Percentiles rank a stretch among this genome's conserved stretches.
These are phyloP conservation scores for Hawksworthiomyces lignivorus DNA, from an alignment of 2,329 filamentous ascomycete species.

Conservation along the genomic window DNA sequence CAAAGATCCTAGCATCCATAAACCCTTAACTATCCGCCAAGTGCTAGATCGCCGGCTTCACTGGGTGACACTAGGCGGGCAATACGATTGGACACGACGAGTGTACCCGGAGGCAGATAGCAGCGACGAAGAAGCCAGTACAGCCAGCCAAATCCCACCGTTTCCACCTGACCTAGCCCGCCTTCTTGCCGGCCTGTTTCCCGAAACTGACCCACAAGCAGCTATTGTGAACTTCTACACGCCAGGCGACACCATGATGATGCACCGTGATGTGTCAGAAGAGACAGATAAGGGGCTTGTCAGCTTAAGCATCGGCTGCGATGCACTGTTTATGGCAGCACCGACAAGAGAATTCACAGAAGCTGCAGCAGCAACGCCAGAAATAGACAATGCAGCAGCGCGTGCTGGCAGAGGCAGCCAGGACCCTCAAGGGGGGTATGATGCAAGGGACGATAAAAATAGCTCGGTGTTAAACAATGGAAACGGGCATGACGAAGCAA, in stretches of 20 bases:
- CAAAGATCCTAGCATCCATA: constrained; percentile 67
- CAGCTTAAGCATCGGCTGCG: constrained; percentile 83
- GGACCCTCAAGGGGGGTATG: not conserved
- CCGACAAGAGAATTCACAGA: constrained; percentile 32
- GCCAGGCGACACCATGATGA: constrained; percentile 81
- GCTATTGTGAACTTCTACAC: constrained; percentile 93
- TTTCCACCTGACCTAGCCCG: constrained; percentile 68
- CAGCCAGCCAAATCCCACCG: constrained; percentile 42
- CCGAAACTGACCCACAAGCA: constrained; percentile 70
- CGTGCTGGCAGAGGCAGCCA: too few species aligned
- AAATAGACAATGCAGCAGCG: too few species aligned
- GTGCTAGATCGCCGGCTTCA: constrained; percentile 74
- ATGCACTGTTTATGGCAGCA: constrained; percentile 79
- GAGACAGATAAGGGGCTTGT: constrained; percentile 69
- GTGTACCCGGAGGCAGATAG: constrained; percentile 52
- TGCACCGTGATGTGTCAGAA: constrained; percentile 92
- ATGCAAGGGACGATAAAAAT: too few species aligned
- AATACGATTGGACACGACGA: constrained; percentile 93
- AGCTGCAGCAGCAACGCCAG: not conserved
- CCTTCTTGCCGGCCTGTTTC: constrained; percentile 65
- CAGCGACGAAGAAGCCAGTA: constrained; percentile 22
- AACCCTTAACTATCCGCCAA: constrained; percentile 59
- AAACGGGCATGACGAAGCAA: constrained; percentile 9
- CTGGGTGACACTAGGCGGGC: constrained; percentile 90
- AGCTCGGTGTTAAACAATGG: too few species aligned